Percentiles rank a stretch among this genome's conserved stretches.
phyloP scores from a whole-genome alignment of 2,329 filamentous ascomycete genomes.

The Fusarium buharicum region DNA sequence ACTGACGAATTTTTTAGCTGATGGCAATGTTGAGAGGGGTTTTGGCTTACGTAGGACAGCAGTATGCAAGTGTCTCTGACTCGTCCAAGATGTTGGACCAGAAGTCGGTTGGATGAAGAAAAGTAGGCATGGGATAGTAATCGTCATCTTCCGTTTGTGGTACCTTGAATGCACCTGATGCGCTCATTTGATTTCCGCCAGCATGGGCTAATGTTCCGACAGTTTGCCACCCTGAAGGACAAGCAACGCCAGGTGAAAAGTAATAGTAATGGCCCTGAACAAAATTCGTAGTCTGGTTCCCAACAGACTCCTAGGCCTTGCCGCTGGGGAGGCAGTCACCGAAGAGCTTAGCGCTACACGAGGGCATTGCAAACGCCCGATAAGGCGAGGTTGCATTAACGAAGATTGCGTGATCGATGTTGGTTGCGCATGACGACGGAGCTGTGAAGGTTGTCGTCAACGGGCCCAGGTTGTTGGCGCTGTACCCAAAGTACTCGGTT shows the following conservation, averaged over 20 bases:
- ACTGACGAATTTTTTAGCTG: not conserved
- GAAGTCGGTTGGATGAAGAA: not conserved
- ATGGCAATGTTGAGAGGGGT: fast-evolving
- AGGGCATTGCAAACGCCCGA: not conserved
- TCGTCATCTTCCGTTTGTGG: not conserved
- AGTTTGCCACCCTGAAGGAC: conserved; percentile 43
- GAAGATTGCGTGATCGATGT: not conserved
- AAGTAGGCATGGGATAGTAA: not conserved
- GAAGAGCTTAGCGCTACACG: conserved; percentile 9
- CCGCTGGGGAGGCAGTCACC: conserved; percentile 42
- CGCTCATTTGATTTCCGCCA: not conserved
- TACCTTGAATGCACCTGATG: not conserved
- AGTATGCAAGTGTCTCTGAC: conserved; percentile 6
- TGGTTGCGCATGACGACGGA: not conserved
- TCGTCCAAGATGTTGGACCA: conserved; percentile 9
- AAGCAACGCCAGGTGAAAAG: conserved; percentile 17
- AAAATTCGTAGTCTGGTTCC: not conserved
- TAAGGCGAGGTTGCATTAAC: not conserved
- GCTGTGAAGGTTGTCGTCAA: conserved; percentile 6
- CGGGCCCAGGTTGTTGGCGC: not conserved
- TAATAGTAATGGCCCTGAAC: not conserved
- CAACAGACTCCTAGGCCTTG: not conserved
- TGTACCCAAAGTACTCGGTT: not conserved
- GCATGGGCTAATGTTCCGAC: conserved; percentile 28
- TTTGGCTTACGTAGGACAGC: conserved; percentile 2